phyloP scores from a whole-genome alignment of 2,329 filamentous ascomycete species.

The Capronia americana region DNA sequence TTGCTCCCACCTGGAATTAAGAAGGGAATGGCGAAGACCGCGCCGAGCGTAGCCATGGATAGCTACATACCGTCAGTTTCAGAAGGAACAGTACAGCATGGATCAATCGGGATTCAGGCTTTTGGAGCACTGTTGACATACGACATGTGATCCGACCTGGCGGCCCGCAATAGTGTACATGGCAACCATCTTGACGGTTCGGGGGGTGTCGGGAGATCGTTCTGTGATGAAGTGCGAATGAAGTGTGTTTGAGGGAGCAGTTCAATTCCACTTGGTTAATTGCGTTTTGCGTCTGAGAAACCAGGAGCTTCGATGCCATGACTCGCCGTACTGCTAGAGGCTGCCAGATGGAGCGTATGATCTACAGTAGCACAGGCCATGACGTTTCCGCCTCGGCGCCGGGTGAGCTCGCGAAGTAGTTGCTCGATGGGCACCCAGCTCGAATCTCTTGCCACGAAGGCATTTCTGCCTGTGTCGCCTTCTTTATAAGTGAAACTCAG shows the following conservation, averaged over 20 bases:
- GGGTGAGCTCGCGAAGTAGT: background rate
- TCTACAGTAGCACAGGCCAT: background rate
- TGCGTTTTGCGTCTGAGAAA: slow-evolving; percentile 17
- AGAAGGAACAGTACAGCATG: no score
- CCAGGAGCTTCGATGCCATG: slow-evolving; percentile 12
- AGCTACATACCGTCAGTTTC: slow-evolving; percentile 54
- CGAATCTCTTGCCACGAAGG: slow-evolving; percentile 2
- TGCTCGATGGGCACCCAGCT: background rate
- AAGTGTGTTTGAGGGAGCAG: slow-evolving; percentile 1
- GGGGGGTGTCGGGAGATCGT: slow-evolving; percentile 8
- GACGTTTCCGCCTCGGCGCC: background rate
- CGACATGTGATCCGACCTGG: slow-evolving; percentile 61
- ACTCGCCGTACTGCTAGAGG: background rate
- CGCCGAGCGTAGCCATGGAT: slow-evolving; percentile 63
- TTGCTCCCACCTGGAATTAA: slow-evolving; percentile 55
- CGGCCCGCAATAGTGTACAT: slow-evolving; percentile 60
- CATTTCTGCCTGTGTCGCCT: slow-evolving; percentile 8
- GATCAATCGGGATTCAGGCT: slow-evolving; percentile 2
- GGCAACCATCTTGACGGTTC: slow-evolving; percentile 54
- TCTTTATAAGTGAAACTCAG: slow-evolving; percentile 1
- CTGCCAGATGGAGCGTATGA: background rate
- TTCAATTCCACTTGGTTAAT: background rate
- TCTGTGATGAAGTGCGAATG: background rate
- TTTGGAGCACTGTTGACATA: slow-evolving; percentile 36
- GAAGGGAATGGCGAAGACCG: slow-evolving; percentile 55